phyloP scores from a whole-genome alignment of 306 rosid genomes.

The Cucurbita maxima region DNA sequence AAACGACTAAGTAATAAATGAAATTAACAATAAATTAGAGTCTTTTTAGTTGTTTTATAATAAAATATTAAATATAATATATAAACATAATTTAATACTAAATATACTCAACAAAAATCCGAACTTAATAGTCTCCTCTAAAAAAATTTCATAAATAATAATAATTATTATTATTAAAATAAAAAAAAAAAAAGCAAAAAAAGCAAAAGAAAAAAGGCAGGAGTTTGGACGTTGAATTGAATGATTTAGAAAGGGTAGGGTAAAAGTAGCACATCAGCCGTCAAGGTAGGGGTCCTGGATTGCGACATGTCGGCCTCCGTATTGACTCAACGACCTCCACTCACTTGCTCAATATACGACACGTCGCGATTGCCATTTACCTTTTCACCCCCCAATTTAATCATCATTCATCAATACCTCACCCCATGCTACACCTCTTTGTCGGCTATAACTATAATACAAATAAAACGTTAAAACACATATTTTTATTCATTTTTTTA shows the following conservation, averaged over 20 bases:
- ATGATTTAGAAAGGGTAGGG: neutral
- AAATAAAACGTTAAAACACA: neutral
- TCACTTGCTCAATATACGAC: neutral
- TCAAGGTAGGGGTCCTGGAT: neutral
- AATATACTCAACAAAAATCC: too few species aligned
- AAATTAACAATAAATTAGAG: too few species aligned
- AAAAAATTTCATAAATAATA: too few species aligned
- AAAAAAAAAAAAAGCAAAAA: too few species aligned
- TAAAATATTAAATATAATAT: too few species aligned
- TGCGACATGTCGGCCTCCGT: neutral
- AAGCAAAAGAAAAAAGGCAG: neutral
- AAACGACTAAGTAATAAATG: too few species aligned
- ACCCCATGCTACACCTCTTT: neutral
- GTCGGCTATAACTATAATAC: neutral
- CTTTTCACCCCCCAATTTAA: neutral
- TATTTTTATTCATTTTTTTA: neutral
- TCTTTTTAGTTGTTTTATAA: too few species aligned
- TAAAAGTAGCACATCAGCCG: slow-evolving; percentile 3
- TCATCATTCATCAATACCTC: neutral
- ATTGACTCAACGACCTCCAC: neutral
- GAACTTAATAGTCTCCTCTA: too few species aligned
- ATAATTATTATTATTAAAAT: neutral
- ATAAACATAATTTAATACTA: too few species aligned
- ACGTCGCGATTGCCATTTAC: neutral
- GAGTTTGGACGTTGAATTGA: neutral